Conservation (phyloP, 495 filamentous ascomycete genomes). For the Hypoxylon fragiforme region DNA sequence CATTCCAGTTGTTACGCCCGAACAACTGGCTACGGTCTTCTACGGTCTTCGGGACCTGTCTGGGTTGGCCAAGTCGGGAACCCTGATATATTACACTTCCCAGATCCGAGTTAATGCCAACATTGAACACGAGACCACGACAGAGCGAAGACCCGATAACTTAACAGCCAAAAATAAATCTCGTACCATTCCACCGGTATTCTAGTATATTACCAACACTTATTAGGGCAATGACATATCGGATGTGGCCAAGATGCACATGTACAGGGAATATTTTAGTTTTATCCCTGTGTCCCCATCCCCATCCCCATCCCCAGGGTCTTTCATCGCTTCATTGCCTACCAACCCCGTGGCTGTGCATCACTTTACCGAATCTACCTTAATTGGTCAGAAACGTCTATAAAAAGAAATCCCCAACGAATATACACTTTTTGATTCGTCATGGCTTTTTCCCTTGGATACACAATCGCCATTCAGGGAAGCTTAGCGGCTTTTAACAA, state of each 20-base stretch:
- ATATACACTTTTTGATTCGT: constrained; percentile 34
- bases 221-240: too few species aligned
- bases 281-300: constrained; percentile 7
- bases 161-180: background rate
- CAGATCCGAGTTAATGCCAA: constrained; percentile 4
- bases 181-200: constrained; percentile 17
- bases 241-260: background rate
- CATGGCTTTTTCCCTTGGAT: constrained; percentile 18
- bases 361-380: constrained; percentile 20
- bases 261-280: background rate
- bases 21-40: constrained; percentile 19
- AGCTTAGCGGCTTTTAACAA: constrained; percentile 13
- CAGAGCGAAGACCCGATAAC: constrained; percentile 2
- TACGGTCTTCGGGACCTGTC: constrained; percentile 1
- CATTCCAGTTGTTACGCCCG: background rate
- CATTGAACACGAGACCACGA: constrained; percentile 14
- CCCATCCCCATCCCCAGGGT: constrained; percentile 15
- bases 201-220: background rate
- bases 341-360: constrained; percentile 28
- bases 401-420: constrained; percentile 32
- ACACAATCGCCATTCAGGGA: constrained; percentile 1
- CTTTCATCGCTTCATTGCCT: constrained; percentile 3
- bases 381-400: constrained; percentile 35
- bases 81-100: too few species aligned
- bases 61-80: constrained; percentile 15